Evolutionary conservation across 2,329 filamentous ascomycete genomes (phyloP).

Genomic region (Seiridium cupressi): DNA sequence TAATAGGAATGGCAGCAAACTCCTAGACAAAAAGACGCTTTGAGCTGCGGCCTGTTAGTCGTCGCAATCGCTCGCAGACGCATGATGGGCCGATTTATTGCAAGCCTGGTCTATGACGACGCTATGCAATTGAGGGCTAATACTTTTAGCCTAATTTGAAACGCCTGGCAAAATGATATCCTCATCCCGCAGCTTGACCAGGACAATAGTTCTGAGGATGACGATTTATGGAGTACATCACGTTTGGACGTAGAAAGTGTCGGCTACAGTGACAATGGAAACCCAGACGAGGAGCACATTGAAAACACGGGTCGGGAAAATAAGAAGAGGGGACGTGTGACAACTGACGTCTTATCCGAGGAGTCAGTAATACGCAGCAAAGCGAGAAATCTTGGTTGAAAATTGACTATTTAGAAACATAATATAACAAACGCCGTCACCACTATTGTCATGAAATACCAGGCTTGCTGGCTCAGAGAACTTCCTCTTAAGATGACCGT

Average conservation of each 20-base stretch:
- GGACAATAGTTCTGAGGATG: neutral
- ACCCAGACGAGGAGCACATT: neutral
- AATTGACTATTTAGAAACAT: no score
- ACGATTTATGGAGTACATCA: neutral
- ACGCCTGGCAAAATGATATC: neutral
- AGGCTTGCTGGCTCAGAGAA: no score
- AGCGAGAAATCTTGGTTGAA: neutral
- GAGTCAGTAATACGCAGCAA: neutral
- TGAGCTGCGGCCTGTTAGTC: neutral
- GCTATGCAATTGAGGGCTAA: neutral
- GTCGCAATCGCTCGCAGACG: neutral
- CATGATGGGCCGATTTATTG: neutral
- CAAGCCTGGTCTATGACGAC: neutral
- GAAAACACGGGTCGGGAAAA: neutral
- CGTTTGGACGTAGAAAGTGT: neutral
- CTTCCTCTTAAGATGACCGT: no score
- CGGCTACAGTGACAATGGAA: neutral
- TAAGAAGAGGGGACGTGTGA: neutral
- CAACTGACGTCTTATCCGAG: neutral
- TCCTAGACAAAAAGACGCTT: neutral
- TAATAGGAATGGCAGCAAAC: neutral
- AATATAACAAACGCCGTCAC: no score
- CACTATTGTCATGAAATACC: no score
- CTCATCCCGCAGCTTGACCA: neutral
- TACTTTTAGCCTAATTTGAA: neutral